These are phyloP conservation scores for Myrmaecium sp. DNA, from an alignment of 2,329 filamentous ascomycete genomes.

Conservation along the genomic window DNA sequence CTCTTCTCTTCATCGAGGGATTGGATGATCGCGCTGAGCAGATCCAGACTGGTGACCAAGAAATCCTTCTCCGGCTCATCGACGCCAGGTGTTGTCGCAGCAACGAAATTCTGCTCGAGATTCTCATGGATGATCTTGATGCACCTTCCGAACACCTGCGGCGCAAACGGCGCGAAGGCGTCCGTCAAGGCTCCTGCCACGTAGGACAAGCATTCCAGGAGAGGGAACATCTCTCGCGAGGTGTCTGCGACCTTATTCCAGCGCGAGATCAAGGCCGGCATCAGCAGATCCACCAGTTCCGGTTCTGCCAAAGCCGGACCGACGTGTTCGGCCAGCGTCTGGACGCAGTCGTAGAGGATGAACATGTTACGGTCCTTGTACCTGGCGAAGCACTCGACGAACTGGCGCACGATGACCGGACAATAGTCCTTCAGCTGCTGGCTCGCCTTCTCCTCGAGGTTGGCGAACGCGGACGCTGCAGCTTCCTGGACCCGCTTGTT, in stretches of 20 bases:
- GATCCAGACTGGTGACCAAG: constrained; percentile 81
- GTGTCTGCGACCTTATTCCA: constrained; percentile 80
- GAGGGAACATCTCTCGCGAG: constrained; percentile 81
- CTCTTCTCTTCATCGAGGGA: constrained; percentile 61
- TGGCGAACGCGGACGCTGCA: constrained; percentile 87
- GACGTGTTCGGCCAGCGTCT: constrained; percentile 86
- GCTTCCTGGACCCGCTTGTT: constrained; percentile 98
- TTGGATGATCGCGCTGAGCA: constrained; percentile 85
- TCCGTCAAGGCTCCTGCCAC: constrained; percentile 73
- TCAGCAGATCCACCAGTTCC: constrained; percentile 67
- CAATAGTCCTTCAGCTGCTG: constrained; percentile 70
- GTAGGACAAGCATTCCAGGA: constrained; percentile 93
- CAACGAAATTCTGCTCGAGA: constrained; percentile 60
- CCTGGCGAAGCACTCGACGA: constrained; percentile 75
- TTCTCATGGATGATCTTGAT: constrained; percentile 85
- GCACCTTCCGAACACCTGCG: constrained; percentile 74
- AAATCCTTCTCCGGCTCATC: constrained; percentile 93
- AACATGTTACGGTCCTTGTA: constrained; percentile 99
- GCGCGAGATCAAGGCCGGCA: constrained; percentile 79
- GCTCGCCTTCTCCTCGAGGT: constrained; percentile 84
- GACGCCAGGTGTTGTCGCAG: constrained; percentile 47
- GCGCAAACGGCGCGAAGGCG: constrained; percentile 69
- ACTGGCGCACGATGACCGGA: constrained; percentile 78
- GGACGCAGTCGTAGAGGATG: constrained; percentile 95
- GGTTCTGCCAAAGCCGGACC: constrained; percentile 65